Evolutionary conservation across 2,329 filamentous ascomycete genomes (phyloP).

Genomic region (Hymenoscyphus infarciens): DNA sequence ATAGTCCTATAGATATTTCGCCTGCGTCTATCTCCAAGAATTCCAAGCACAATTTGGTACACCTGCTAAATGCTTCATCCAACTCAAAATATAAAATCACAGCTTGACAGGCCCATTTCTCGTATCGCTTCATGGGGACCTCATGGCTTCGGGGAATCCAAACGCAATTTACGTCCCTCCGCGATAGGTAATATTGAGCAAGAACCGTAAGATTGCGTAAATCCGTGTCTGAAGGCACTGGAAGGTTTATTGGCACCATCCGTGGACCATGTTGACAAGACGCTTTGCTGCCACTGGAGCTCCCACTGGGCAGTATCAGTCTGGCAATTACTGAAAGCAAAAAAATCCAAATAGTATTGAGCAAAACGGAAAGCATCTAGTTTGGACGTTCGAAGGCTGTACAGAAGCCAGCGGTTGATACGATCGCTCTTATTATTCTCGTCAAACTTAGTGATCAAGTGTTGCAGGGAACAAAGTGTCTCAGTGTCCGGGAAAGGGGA

Average conservation of each 20-base stretch:
- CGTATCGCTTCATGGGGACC: too few relatives aligned
- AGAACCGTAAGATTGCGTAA: neutral
- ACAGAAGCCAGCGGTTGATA: conserved; percentile 19
- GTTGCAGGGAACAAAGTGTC: neutral
- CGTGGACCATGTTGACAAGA: conserved; percentile 8
- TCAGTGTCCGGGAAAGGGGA: conserved; percentile 6
- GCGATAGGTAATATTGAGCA: too few relatives aligned
- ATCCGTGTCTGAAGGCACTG: conserved; percentile 1
- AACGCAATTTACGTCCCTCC: too few relatives aligned
- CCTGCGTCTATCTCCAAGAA: too few relatives aligned
- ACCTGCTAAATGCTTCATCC: too few relatives aligned
- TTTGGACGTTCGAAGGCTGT: neutral
- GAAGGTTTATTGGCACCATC: conserved; percentile 13
- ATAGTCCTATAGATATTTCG: too few relatives aligned
- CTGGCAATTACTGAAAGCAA: neutral
- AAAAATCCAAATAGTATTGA: conserved; percentile 2
- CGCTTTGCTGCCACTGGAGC: conserved; percentile 6
- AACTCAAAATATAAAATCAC: too few relatives aligned
- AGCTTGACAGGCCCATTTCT: too few relatives aligned
- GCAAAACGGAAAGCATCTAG: neutral
- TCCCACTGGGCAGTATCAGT: conserved; percentile 8
- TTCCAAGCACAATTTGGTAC: too few relatives aligned
- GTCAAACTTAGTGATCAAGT: conserved; percentile 18
- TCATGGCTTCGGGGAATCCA: too few relatives aligned
- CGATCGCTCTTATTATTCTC: conserved; percentile 17